Evolutionary conservation across 2,329 filamentous ascomycete species (phyloP), one percentile per base, ranked within the genome.

Genomic region (Alternaria alternata): DNA sequence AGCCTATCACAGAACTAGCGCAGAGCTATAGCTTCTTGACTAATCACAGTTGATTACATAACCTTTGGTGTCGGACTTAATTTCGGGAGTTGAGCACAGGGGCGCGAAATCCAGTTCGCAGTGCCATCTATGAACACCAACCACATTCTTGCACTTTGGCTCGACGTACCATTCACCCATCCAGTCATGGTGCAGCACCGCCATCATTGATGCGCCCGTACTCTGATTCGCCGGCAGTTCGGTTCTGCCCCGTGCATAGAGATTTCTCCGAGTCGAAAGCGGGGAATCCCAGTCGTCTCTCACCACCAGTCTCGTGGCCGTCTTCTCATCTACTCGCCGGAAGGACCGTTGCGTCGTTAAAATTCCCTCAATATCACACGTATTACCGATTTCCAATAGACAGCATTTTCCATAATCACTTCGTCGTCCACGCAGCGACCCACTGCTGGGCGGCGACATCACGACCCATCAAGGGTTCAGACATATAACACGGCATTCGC

Each of bases 201-300:
- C 30, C 18, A 34, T 16, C 6, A 32, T 28, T 48, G 46, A 24
- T 14, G 12, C 14, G 9, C 20, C 6, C 14, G 14, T n/a, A 22
- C 14, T 9, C 24, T 20, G 7, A 22, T 5, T 5, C 18, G 30
- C 46, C 46, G 46, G 30, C 18, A 48, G 32, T 36, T 24, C 30
- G 28, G 22, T n/a, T 18, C 46, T 20, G 12, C 16, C 32, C 24
- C 11, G 41, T 34, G 30, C 26, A 38, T 44, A 54, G 54, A 43
- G 8, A 9, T 28, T 22, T 56, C 36, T 41, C 44, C 38, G 41
- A 56, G 32, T 38, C 34, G 34, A 60, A 63, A 58, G 60, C 62
- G 62, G 64, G 63, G 64, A 63, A 67, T 51, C 57, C 62, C 54
- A 57, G 55, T 55, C 22, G 30, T 63, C 57, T 61, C 49, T 61